Evolutionary conservation across 257 asterid species (phyloP).

Genomic region (Plantago major): DNA sequence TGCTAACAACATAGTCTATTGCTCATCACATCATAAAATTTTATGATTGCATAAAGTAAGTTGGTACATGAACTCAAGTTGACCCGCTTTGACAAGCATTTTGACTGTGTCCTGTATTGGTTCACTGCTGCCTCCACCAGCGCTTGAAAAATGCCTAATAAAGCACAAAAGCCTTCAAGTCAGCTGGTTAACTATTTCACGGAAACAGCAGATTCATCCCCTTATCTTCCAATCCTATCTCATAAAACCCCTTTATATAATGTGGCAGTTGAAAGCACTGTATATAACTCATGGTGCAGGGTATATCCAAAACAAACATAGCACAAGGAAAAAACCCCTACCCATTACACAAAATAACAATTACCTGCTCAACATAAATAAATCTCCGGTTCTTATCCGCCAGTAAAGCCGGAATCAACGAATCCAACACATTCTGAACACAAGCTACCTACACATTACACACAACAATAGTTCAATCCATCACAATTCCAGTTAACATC

Average conservation of each 20-base stretch:
- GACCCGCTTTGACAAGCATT: slow-evolving; percentile 70
- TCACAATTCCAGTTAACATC: slow-evolving; percentile 5
- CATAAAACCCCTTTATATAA: no score
- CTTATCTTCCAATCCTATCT: not conserved
- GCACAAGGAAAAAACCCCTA: no score
- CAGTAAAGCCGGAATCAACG: slow-evolving; percentile 71
- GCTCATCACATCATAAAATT: not conserved
- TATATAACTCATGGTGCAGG: no score
- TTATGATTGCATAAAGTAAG: not conserved
- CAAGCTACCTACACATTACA: slow-evolving; percentile 70
- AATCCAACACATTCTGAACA: slow-evolving; percentile 91
- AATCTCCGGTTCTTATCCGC: slow-evolving; percentile 81
- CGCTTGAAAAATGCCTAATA: slow-evolving; percentile 94
- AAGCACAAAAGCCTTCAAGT: not conserved
- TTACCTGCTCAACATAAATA: slow-evolving; percentile 82
- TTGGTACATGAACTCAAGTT: slow-evolving; percentile 85
- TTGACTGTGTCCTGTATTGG: slow-evolving; percentile 50
- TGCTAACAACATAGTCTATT: not conserved
- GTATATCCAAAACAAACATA: no score
- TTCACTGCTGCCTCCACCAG: slow-evolving; percentile 88
- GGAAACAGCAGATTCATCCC: not conserved
- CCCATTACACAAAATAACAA: not conserved
- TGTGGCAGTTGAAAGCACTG: no score
- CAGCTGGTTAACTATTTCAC: not conserved
- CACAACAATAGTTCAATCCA: slow-evolving; percentile 4